Percentiles rank a stretch among this genome's conserved stretches.
These are phyloP conservation scores for Neopestalotiopsis clavispora DNA, from an alignment of 2,329 filamentous ascomycete species.

Conservation along the genomic window DNA sequence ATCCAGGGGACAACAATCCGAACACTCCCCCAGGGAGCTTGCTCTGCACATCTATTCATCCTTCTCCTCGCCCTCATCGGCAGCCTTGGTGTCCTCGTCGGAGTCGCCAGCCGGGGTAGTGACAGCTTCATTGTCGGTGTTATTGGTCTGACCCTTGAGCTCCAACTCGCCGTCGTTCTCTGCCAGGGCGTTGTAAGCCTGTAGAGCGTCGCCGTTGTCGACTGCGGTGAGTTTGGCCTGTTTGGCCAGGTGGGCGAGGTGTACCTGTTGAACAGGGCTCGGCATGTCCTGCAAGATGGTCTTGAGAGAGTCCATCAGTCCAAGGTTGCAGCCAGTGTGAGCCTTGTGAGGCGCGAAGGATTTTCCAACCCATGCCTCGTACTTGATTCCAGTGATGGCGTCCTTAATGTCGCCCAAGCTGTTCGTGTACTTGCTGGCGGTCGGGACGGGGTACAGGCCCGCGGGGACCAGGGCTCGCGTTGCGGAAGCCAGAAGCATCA, in stretches of 20 bases:
- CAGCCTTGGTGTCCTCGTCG: neutral
- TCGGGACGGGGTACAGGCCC: conserved; percentile 28
- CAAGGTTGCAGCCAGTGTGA: conserved; percentile 28
- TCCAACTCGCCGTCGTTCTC: neutral
- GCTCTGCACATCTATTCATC: neutral
- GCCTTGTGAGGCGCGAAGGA: conserved; percentile 28
- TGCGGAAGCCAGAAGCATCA: conserved; percentile 32
- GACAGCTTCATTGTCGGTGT: neutral
- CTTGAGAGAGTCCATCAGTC: conserved; percentile 21
- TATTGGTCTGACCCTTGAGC: neutral
- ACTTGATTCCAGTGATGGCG: conserved; percentile 23
- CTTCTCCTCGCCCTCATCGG: neutral
- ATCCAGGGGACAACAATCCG: too few species aligned
- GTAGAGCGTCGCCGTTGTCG: conserved; percentile 8
- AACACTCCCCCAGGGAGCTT: neutral
- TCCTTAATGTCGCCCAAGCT: conserved; percentile 27
- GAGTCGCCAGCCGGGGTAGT: neutral
- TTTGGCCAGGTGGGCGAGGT: conserved; percentile 10
- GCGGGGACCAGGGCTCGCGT: conserved; percentile 22
- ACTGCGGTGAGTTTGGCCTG: conserved; percentile 9
- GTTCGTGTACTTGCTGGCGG: conserved; percentile 20
- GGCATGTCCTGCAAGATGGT: conserved; percentile 24
- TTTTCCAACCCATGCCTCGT: conserved; percentile 25
- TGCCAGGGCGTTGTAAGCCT: neutral
- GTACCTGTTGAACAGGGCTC: conserved; percentile 19